phyloP scores from a whole-genome alignment of 768 basidiomycete species.

The Mycena venus region DNA sequence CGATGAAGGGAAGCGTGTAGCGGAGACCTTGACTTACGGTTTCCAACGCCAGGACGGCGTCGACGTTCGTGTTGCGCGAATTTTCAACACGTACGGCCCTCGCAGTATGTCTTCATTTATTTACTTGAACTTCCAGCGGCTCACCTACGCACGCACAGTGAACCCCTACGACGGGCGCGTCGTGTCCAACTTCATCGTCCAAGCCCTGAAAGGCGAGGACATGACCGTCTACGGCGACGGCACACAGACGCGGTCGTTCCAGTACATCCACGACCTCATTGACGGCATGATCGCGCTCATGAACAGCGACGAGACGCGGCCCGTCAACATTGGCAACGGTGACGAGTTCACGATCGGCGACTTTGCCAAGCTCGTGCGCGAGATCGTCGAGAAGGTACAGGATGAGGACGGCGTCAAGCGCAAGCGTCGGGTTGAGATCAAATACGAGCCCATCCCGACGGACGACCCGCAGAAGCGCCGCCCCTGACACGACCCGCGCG shows the following conservation, averaged over 20 bases:
- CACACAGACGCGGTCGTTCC: conserved; percentile 94
- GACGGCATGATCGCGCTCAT: conserved; percentile 94
- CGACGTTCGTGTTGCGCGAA: conserved; percentile 96
- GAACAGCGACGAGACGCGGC: conserved; percentile 94
- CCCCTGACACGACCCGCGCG: conserved; percentile 93
- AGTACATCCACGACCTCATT: conserved; percentile 97
- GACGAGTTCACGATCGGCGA: conserved; percentile 97
- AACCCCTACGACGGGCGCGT: conserved; percentile 97
- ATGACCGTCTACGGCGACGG: conserved; percentile 98
- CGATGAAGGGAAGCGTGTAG: conserved; percentile 99
- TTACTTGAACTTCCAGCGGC: background rate
- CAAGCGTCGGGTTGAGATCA: conserved; percentile 69
- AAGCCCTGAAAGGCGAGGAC: conserved; percentile 95
- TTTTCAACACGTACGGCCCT: conserved; percentile 97
- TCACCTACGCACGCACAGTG: conserved; percentile 62
- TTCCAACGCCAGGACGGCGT: conserved; percentile 96
- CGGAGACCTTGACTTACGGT: conserved; percentile 97
- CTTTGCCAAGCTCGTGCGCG: conserved; percentile 93
- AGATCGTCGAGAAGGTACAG: conserved; percentile 94
- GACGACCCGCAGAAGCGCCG: conserved; percentile 96
- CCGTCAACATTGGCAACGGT: conserved; percentile 95
- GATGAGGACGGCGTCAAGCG: conserved; percentile 77
- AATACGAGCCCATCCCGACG: conserved; percentile 86
- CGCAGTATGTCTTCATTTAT: conserved; percentile 68
- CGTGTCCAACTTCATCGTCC: conserved; percentile 99